Conservation (phyloP, 2,329 filamentous ascomycete genomes). For the Colletotrichum falcatum region DNA sequence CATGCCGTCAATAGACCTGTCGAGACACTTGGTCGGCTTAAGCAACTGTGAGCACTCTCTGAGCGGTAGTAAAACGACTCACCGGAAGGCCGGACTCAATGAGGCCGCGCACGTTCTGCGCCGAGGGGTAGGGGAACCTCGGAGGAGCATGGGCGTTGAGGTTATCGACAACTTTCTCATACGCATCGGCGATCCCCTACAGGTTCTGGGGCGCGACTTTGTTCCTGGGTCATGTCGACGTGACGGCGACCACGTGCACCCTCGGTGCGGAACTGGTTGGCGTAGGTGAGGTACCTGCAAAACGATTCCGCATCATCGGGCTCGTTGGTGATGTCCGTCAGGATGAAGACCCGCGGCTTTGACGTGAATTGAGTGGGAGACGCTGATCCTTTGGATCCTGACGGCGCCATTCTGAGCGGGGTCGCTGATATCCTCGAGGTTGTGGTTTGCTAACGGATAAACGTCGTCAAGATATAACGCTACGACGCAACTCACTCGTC, state of each 20-base stretch:
- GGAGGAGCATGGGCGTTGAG: conserved; percentile 61
- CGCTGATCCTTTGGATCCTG: conserved; percentile 2
- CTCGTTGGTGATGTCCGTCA: conserved; percentile 60
- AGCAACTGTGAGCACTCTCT: not conserved
- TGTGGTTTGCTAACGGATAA: no score
- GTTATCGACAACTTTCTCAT: conserved; percentile 58
- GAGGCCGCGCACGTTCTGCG: conserved; percentile 50
- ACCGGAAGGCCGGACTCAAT: conserved; percentile 54
- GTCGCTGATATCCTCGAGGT: not conserved
- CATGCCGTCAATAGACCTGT: conserved; percentile 51
- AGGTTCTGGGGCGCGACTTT: conserved; percentile 57
- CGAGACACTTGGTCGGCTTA: not conserved
- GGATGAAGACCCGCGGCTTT: conserved; percentile 54
- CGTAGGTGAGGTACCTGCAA: conserved; percentile 58
- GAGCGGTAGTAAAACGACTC: conserved; percentile 12
- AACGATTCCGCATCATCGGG: conserved; percentile 60
- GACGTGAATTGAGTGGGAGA: conserved; percentile 27
- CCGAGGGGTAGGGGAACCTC: conserved; percentile 55
- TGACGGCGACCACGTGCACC: conserved; percentile 59
- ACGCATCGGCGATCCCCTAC: conserved; percentile 57
- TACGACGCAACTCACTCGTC: not conserved
- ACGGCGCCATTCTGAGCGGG: conserved; percentile 12
- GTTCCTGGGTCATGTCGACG: conserved; percentile 59
- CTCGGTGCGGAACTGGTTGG: conserved; percentile 59
- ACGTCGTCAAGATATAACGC: no score